Evolutionary conservation across 2,329 filamentous ascomycete genomes (phyloP), one percentile per base, ranked within the genome.

Genomic region (Fusarium falciforme): DNA sequence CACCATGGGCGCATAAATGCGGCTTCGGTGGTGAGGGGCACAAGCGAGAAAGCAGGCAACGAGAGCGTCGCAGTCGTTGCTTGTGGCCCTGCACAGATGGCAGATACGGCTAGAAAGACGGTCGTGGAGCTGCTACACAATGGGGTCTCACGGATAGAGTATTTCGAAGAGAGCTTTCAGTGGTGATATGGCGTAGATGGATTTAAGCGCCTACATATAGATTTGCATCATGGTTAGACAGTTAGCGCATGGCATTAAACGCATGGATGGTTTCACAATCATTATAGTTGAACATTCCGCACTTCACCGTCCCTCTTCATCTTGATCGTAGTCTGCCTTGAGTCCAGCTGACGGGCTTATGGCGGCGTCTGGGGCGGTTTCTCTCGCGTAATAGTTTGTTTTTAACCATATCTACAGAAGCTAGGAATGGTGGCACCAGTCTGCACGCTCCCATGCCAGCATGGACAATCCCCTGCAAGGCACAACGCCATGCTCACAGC

Each of bases 31-130:
- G 78, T 87, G 7, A 66, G 68, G 17, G 73, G 76, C 1, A 76
- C 81, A 0, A 78, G 74, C 2, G 74, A 72, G 5, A 67, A 75
- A 1, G 75, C 74, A 0, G 68, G 70, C 0, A 65, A 67, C 0
- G 80, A 78, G 2, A 79, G 78, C 14, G 49, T 86, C 1, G 85
- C 85, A 0, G 79, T 87, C 1, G 79, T 87, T 14, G 83, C 83
- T 0, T 87, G 85, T 65, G 85, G 85, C 0, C 85, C 85, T 12
- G 82, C 80, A 3, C 79, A 76, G 38, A 85, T 87, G 85, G 84
- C 83, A 0, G 85, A 87, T 66, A 83, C 85, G 33, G 79, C 84
- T 4, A 76, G 85, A 47, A 72, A 70, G 54, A 82, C 83, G 0
- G 83, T 84, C 0, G 79, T 82, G 0, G 75, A 78, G 2, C 72